These are phyloP conservation scores for Casaregolazyma suthepensis DNA, from an alignment of 1,139 yeast species.

Conservation along the genomic window DNA sequence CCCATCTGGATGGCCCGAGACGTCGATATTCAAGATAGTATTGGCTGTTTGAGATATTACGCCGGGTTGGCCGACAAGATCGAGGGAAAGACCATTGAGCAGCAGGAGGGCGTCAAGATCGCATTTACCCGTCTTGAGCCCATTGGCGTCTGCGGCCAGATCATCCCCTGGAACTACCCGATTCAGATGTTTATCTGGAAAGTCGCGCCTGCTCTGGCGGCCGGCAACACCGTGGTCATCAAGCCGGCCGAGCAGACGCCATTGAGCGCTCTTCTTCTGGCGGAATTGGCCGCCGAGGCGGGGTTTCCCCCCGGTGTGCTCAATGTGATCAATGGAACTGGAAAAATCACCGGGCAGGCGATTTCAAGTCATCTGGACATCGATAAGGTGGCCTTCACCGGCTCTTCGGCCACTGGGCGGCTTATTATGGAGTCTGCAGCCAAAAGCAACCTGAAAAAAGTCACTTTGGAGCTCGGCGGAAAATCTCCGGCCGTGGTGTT, in stretches of 20 bases:
- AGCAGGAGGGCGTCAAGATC: conserved; percentile 50
- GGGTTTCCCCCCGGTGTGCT: conserved; percentile 79
- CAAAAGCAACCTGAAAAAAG: conserved; percentile 39
- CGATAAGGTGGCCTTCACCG: conserved; percentile 82
- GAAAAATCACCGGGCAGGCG: conserved; percentile 51
- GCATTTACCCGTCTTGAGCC: conserved; percentile 67
- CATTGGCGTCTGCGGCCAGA: conserved; percentile 82
- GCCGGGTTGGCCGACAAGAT: conserved; percentile 75
- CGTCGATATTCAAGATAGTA: conserved; percentile 62
- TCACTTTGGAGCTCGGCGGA: conserved; percentile 82
- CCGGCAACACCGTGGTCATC: conserved; percentile 83
- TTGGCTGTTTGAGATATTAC: conserved; percentile 79
- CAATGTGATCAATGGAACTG: conserved; percentile 52
- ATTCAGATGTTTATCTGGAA: conserved; percentile 88
- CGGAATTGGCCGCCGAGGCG: conserved; percentile 61
- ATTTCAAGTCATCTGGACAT: conserved; percentile 62
- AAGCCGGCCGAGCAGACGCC: conserved; percentile 93
- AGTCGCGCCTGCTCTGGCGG: conserved; percentile 83
- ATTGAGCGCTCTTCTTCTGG: conserved; percentile 72
- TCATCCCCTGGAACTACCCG: conserved; percentile 96
- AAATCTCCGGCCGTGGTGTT: conserved; percentile 78
- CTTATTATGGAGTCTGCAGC: conserved; percentile 46
- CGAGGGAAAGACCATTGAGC: conserved; percentile 64
- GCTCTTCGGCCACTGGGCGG: conserved; percentile 79
- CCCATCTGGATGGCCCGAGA: conserved; percentile 67